Conservation (phyloP, 768 basidiomycete genomes). For the Asterophora lycoperdoides region DNA sequence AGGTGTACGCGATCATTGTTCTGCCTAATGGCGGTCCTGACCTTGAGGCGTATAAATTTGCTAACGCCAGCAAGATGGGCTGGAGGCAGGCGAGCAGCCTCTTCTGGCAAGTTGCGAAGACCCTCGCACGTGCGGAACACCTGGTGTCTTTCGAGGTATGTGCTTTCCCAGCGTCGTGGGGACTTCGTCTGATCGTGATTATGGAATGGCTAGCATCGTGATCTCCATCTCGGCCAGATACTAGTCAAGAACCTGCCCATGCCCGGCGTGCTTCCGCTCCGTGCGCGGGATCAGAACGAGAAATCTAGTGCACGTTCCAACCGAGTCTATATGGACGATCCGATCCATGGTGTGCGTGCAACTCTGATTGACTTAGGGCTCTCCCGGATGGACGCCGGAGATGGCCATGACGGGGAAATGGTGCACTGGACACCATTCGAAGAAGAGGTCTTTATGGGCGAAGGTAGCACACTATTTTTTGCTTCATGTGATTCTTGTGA, state of each 20-base stretch:
- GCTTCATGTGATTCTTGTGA: neutral
- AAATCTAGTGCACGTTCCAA: conserved; percentile 19
- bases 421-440: conserved; percentile 82
- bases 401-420: conserved; percentile 38
- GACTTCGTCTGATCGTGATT: neutral
- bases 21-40: conserved; percentile 89
- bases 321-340: conserved; percentile 59
- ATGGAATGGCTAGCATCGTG: conserved; percentile 72
- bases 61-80: conserved; percentile 46
- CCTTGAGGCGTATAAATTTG: conserved; percentile 80
- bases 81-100: conserved; percentile 88
- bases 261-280: conserved; percentile 24
- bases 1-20: conserved; percentile 86
- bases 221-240: conserved; percentile 98
- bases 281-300: conserved; percentile 32
- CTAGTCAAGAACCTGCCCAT: conserved; percentile 59
- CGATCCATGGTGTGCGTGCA: conserved; percentile 60
- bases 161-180: neutral
- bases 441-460: conserved; percentile 86
- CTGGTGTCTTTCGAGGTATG: conserved; percentile 84
- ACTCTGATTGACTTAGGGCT: conserved; percentile 95
- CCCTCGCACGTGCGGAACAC: conserved; percentile 77
- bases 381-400: conserved; percentile 71
- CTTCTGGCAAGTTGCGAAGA: conserved; percentile 85
- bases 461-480: conserved; percentile 45